Conservation (phyloP, 106 monocot genomes). For the Iris macrosiphon region DNA sequence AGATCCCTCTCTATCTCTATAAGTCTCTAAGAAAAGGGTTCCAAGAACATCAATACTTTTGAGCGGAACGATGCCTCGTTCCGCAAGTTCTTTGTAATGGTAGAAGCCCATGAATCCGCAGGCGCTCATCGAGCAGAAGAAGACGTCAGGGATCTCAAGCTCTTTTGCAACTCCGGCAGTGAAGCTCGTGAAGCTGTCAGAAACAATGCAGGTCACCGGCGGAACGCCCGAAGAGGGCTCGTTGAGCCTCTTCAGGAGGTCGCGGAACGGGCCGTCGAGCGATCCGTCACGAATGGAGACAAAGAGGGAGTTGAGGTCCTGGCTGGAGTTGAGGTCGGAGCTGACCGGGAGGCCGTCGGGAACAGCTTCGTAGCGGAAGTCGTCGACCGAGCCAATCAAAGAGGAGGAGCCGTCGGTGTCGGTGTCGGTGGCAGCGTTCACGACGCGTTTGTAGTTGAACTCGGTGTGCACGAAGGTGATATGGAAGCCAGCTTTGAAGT, state of each 20-base stretch:
- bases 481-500: slow-evolving; percentile 25
- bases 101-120: slow-evolving; percentile 18
- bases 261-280: slow-evolving; percentile 1
- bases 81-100: neutral
- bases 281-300: neutral
- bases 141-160: slow-evolving; percentile 1
- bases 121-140: slow-evolving; percentile 18
- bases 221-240: neutral
- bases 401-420: neutral
- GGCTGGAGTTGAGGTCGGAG: slow-evolving; percentile 7
- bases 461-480: slow-evolving; percentile 24
- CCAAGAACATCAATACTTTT: too few relatives aligned
- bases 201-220: slow-evolving; percentile 10
- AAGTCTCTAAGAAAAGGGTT: too few relatives aligned
- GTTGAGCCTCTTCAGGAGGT: slow-evolving; percentile 1
- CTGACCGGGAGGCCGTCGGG: slow-evolving; percentile 23
- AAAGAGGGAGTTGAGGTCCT: slow-evolving; percentile 6
- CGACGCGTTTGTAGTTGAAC: slow-evolving; percentile 11
- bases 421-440: neutral
- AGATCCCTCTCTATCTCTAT: too few relatives aligned
- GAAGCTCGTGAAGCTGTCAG: slow-evolving; percentile 26
- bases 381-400: too few relatives aligned
- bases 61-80: slow-evolving; percentile 7
- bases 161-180: slow-evolving; percentile 6
- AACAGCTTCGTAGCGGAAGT: slow-evolving; percentile 14